Conservation (phyloP, 2,329 filamentous ascomycete genomes). For the Paracoccidioides brasiliensis region DNA sequence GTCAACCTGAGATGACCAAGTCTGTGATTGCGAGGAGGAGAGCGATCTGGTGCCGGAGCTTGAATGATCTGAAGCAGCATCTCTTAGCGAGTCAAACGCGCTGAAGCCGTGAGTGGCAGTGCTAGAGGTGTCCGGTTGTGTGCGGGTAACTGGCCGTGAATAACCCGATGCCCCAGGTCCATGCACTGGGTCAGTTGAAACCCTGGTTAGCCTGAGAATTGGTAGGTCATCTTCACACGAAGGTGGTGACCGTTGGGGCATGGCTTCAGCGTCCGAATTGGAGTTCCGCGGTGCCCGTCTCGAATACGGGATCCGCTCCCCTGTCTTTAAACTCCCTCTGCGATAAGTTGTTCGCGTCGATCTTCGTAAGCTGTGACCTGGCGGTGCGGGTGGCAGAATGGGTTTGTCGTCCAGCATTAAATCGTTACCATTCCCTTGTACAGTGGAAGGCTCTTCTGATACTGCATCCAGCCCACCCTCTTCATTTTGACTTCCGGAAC, state of each 20-base stretch:
- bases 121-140: constrained; percentile 9
- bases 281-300: constrained; percentile 54
- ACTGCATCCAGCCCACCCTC: constrained; percentile 6
- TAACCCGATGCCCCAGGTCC: constrained; percentile 33
- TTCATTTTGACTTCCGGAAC: neutral
- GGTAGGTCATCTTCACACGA: constrained; percentile 22
- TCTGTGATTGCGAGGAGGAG: constrained; percentile 28
- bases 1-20: constrained; percentile 44
- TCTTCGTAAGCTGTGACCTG: constrained; percentile 67
- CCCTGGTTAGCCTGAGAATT: constrained; percentile 22
- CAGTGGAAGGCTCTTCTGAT: constrained; percentile 8
- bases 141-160: constrained; percentile 20
- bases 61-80: constrained; percentile 14
- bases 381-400: constrained; percentile 62
- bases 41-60: constrained; percentile 22
- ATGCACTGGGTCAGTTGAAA: constrained; percentile 25
- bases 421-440: neutral
- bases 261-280: constrained; percentile 45
- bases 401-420: constrained; percentile 56
- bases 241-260: constrained; percentile 27
- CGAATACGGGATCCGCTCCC: constrained; percentile 61
- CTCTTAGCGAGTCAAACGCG: constrained; percentile 11
- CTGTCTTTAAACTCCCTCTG: constrained; percentile 71
- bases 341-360: constrained; percentile 88
- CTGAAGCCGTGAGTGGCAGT: constrained; percentile 16